Evolutionary conservation across 805 yeast species (phyloP).

Genomic region (Candida suzukii): DNA sequence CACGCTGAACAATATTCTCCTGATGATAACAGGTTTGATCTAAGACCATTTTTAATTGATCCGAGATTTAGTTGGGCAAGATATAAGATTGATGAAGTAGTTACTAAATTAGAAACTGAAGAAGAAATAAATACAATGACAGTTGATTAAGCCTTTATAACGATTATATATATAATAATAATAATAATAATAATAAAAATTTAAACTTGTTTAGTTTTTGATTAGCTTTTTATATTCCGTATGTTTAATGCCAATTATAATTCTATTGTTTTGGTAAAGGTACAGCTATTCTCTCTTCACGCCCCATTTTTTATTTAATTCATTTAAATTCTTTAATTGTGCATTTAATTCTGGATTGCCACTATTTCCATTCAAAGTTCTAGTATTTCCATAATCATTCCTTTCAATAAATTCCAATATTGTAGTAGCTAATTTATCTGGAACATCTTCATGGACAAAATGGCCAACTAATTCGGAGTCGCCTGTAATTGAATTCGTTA

Average conservation of each 20-base stretch:
- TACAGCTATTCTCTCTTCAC: conserved; percentile 10
- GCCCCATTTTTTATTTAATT: conserved; percentile 27
- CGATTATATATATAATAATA: background rate
- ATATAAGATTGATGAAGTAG: conserved; percentile 77
- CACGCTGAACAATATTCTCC: conserved; percentile 99
- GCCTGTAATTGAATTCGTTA: conserved; percentile 16
- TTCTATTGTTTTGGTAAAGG: too few species aligned
- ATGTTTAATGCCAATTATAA: too few species aligned
- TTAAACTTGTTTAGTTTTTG: background rate
- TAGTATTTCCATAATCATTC: conserved; percentile 22
- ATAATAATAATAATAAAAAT: background rate
- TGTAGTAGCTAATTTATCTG: conserved; percentile 57
- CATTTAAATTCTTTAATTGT: conserved; percentile 21
- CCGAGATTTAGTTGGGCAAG: conserved; percentile 89
- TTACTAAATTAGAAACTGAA: conserved; percentile 44
- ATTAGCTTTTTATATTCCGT: too few species aligned
- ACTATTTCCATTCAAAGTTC: conserved; percentile 24
- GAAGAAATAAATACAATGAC: conserved; percentile 31
- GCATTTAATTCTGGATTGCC: conserved; percentile 28
- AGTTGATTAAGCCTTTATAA: conserved; percentile 29
- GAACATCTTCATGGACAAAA: conserved; percentile 90
- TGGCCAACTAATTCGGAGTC: conserved; percentile 65
- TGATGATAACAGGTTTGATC: conserved; percentile 93
- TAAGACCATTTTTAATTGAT: conserved; percentile 90
- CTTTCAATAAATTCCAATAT: conserved; percentile 42